Percentiles rank a stretch among this genome's conserved stretches.
These are phyloP conservation scores for Tetradesmus obliquus DNA, from an alignment of 139 green algal species.

Conservation along the genomic window DNA sequence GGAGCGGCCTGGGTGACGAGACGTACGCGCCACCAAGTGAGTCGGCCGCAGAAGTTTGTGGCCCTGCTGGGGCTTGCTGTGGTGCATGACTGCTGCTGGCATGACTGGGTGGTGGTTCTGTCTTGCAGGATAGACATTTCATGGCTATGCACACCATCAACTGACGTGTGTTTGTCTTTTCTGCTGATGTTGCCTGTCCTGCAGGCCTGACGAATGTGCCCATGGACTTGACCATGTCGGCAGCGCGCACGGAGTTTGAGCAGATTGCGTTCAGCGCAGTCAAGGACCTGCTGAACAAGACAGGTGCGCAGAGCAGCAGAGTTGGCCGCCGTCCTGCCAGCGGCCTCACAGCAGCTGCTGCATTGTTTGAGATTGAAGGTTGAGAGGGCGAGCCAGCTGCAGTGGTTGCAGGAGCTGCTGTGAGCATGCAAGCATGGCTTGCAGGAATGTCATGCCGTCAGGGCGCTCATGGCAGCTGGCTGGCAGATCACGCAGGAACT, in stretches of 20 bases:
- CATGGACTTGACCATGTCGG: slow-evolving; percentile 77
- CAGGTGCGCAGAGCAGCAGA: slow-evolving; percentile 43
- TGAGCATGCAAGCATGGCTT: not conserved
- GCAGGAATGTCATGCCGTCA: not conserved
- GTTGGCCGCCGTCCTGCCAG: slow-evolving; percentile 65
- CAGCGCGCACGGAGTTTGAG: slow-evolving; percentile 89
- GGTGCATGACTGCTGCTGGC: too few relatives aligned
- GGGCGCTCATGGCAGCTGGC: not conserved
- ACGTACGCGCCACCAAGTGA: slow-evolving; percentile 86
- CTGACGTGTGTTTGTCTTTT: not conserved
- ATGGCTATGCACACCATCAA: not conserved
- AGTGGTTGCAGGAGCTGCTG: not conserved
- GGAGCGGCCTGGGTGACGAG: slow-evolving; percentile 86
- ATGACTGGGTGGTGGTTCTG: not conserved
- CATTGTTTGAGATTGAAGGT: not conserved
- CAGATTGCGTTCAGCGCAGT: slow-evolving; percentile 84
- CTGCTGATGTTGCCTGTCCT: not conserved
- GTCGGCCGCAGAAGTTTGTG: not conserved
- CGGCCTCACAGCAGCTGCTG: too few relatives aligned
- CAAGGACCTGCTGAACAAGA: slow-evolving; percentile 72
- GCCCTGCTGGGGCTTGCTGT: too few relatives aligned
- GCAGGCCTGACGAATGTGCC: slow-evolving; percentile 50
- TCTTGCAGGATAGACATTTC: not conserved
- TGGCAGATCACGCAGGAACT: not conserved
- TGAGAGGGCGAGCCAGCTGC: not conserved